Conservation (phyloP, 805 yeast genomes). For the Soucietia sequanensis region DNA sequence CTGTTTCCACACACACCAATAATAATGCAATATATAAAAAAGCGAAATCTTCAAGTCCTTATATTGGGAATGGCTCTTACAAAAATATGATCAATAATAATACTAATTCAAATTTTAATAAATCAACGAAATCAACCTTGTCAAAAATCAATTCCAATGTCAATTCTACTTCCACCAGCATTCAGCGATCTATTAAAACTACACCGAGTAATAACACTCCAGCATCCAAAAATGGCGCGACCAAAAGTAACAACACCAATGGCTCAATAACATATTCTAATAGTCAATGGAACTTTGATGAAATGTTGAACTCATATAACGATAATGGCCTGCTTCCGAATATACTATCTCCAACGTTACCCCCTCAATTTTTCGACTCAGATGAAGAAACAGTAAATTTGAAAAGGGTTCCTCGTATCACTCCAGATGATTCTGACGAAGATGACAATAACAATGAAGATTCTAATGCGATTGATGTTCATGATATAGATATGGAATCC, state of each 20-base stretch:
- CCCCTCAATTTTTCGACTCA: constrained; percentile 9
- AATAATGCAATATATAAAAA: constrained; percentile 5
- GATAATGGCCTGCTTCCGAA: constrained; percentile 35
- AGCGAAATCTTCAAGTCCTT: constrained; percentile 18
- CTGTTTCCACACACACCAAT: constrained; percentile 1
- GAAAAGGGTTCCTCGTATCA: constrained; percentile 1
- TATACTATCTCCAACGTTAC: constrained; percentile 39
- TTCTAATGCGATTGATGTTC: background rate
- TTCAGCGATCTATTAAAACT: too few relatives aligned
- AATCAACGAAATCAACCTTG: too few relatives aligned
- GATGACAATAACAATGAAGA: background rate
- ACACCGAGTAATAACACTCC: too few relatives aligned
- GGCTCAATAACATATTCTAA: too few relatives aligned
- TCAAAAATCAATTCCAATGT: too few relatives aligned
- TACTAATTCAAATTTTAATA: too few relatives aligned
- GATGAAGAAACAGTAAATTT: constrained; percentile 2
- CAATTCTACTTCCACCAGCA: background rate
- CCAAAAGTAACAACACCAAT: too few relatives aligned
- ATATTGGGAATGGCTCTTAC: too few relatives aligned
- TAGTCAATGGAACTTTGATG: constrained; percentile 45
- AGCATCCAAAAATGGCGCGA: background rate
- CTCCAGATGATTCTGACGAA: constrained; percentile 1
- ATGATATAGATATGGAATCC: constrained; percentile 6
- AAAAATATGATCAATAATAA: too few relatives aligned
- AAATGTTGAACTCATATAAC: constrained; percentile 31